Evolutionary conservation across 1,284 basidiomycete species (phyloP), one percentile per base, ranked within the genome.

Genomic region (Trametes polyzona): DNA sequence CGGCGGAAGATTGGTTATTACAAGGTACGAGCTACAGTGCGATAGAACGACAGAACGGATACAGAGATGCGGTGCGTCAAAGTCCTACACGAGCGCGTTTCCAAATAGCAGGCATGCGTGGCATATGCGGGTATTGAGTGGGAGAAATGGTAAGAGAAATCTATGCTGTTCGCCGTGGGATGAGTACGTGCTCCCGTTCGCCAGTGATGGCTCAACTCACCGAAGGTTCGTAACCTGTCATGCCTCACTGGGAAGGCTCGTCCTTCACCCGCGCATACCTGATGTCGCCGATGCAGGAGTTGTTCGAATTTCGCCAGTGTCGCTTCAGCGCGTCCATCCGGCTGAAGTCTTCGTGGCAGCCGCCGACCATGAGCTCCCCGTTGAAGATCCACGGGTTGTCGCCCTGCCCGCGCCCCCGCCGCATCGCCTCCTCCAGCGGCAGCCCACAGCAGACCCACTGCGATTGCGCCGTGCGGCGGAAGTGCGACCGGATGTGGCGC

Each of bases 271-370:
- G 57, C 52, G 61, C 43, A 36, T 57, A 59, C 36, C 29, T 17
- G 40, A 57, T 43, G 27, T 57, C 55, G 37, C 61, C 62, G 33
- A 61, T 47, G 57, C 68, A 69, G 5, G 10, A 10, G 27, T 53
- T 59, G 39, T 65, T 66, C 30, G 16, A 21, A 49, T 65, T 66
- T 24, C 61, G 44, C 51, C 69, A 57, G 44, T 71, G 70, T 19
- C 70, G 55, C 57, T 67, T 67, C 27, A 71, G 62, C 36, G 70
- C 68, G 46, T 71, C 70, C 59, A 58, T 58, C 41, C 70, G 52
- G 30, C 61, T 65, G 54, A 71, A 71, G 21, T 47, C 46, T 44
- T 53, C 59, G 21, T 62, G 58, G 50, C 70, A 71, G 1, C 69
- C 70, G n/a, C 70, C 70, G 16, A 66, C 59, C 52, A 66, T 57